phyloP scores from a whole-genome alignment of 768 basidiomycete species.

The Chalciporus piperatus region DNA sequence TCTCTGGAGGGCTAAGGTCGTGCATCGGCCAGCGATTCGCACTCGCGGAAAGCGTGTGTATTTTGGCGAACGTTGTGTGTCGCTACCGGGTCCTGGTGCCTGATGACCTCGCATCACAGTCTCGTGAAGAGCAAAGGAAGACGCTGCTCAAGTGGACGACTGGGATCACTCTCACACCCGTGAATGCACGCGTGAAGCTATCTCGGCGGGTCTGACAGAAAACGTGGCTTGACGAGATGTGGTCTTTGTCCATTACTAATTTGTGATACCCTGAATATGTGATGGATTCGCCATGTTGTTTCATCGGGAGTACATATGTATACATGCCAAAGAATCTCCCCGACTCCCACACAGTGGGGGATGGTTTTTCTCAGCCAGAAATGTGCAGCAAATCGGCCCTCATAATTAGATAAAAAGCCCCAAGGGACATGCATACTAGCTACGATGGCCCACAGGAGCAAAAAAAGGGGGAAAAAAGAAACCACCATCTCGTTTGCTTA shows the following conservation, averaged over 20 bases:
- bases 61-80: constrained; percentile 43
- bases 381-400: no score
- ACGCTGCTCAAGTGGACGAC: constrained; percentile 37
- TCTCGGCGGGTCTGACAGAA: constrained; percentile 9
- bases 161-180: constrained; percentile 35
- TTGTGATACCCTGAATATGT: neutral
- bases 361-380: no score
- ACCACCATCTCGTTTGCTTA: no score
- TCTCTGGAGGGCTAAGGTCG: constrained; percentile 43
- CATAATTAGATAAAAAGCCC: no score
- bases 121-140: constrained; percentile 34
- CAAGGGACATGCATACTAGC: no score
- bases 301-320: neutral
- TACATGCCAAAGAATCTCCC: no score
- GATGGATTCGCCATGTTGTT: neutral
- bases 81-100: constrained; percentile 42
- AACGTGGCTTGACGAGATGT: neutral
- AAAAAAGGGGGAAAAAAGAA: no score
- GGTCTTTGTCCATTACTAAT: neutral
- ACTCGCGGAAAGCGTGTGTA: constrained; percentile 38
- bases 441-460: no score
- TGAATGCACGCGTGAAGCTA: constrained; percentile 26
- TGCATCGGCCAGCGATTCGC: constrained; percentile 54
- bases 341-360: no score
- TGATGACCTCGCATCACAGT: constrained; percentile 28